These are phyloP conservation scores for Aplosporella prunicola DNA, from an alignment of 2,329 filamentous ascomycete species.

Conservation along the genomic window DNA sequence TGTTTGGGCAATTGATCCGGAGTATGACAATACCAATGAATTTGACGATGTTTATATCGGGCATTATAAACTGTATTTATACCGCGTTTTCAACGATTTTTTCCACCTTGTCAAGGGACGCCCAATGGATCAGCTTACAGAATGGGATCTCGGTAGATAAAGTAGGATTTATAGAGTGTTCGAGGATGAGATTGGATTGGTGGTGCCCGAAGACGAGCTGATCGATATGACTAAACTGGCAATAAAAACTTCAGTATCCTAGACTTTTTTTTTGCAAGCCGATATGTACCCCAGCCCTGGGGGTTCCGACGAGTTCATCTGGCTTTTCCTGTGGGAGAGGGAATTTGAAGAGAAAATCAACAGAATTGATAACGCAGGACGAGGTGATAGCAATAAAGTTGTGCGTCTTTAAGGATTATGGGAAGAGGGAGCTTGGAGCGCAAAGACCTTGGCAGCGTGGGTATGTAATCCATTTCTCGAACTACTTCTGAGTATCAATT, in stretches of 20 bases:
- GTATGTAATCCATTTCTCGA: conserved; percentile 45
- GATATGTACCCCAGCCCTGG: conserved; percentile 45
- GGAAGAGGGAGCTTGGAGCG: conserved; percentile 44
- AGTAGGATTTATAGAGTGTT: too few species aligned
- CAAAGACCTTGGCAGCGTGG: conserved; percentile 45
- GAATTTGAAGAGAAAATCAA: conserved; percentile 44
- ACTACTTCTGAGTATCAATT: too few species aligned
- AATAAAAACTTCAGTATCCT: conserved; percentile 16
- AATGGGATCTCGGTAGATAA: too few species aligned
- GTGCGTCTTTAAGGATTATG: conserved; percentile 40
- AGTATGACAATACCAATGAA: too few species aligned
- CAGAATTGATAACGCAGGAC: conserved; percentile 39
- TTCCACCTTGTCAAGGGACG: too few species aligned
- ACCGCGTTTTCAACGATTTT: too few species aligned
- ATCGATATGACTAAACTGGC: conserved; percentile 44
- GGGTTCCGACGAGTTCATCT: conserved; percentile 47
- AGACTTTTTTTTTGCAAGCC: conserved; percentile 29
- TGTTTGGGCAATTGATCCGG: too few species aligned
- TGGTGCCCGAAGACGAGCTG: conserved; percentile 38
- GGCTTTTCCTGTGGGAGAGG: conserved; percentile 45
- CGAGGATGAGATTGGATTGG: conserved; percentile 45
- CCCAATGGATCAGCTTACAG: too few species aligned
- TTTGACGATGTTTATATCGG: too few species aligned
- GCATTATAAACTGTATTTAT: too few species aligned
- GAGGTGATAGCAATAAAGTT: conserved; percentile 47